Percentiles rank a stretch among this genome's conserved stretches.
These are phyloP conservation scores for Meyerozyma smithsonii DNA, from an alignment of 1,139 yeast genomes.

Conservation along the genomic window DNA sequence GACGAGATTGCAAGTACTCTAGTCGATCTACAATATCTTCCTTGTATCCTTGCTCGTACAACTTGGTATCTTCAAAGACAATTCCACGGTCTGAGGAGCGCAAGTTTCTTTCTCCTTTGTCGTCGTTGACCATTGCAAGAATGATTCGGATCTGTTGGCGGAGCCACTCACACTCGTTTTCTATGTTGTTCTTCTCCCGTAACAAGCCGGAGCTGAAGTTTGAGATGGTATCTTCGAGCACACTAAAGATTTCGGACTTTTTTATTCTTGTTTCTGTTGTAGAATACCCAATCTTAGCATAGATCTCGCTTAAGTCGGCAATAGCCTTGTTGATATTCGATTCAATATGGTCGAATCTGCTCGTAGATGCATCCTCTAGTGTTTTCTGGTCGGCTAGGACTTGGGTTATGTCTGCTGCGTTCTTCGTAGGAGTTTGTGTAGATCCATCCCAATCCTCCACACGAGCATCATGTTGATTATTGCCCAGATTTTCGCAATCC, in stretches of 20 bases:
- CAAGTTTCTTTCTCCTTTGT: constrained; percentile 24
- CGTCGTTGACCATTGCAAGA: constrained; percentile 38
- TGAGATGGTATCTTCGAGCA: constrained; percentile 36
- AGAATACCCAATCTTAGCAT: constrained; percentile 37
- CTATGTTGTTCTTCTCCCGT: constrained; percentile 36
- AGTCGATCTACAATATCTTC: constrained; percentile 23
- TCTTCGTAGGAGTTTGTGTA: constrained; percentile 1
- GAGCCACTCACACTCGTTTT: constrained; percentile 46
- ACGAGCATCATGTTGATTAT: not conserved
- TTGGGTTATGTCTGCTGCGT: not conserved
- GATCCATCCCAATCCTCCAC: constrained; percentile 1
- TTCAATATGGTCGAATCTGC: not conserved
- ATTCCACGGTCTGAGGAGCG: constrained; percentile 27
- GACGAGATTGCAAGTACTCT: constrained; percentile 15
- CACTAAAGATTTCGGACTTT: constrained; percentile 35
- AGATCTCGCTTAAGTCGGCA: constrained; percentile 28
- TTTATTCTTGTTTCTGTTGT: constrained; percentile 29
- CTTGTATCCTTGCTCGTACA: constrained; percentile 31
- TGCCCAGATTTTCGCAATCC: not conserved
- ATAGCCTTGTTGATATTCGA: constrained; percentile 28
- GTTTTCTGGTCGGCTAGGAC: not conserved
- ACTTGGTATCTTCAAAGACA: constrained; percentile 23
- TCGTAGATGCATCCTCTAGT: not conserved
- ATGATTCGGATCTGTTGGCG: constrained; percentile 40
- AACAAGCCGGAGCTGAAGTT: constrained; percentile 29